A percentile compares a stretch with the other conserved stretches of the same genome.
Conservation (phyloP, 78 protist genomes). For the Isochrysis galbana region DNA sequence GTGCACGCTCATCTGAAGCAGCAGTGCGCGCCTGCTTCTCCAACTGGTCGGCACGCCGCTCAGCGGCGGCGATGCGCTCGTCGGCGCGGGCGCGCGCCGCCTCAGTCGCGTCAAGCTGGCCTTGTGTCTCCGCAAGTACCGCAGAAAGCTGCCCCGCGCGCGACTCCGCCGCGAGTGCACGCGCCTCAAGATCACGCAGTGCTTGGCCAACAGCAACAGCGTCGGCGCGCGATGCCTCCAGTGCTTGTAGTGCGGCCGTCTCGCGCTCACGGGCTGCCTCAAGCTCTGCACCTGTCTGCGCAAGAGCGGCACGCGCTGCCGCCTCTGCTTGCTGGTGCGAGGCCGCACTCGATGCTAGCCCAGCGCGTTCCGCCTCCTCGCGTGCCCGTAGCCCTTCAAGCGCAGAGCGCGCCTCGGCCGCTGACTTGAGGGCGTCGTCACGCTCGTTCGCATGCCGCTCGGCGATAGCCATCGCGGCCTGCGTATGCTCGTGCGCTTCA, state of each 20-base stretch:
- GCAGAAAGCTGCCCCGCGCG: no score
- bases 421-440: not conserved
- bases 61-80: no score
- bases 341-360: not conserved
- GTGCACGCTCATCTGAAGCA: no score
- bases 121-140: no score
- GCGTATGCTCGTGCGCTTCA: not conserved
- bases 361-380: not conserved
- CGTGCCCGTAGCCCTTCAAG: not conserved
- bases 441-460: not conserved
- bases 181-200: not conserved
- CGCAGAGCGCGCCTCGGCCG: not conserved
- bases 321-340: not conserved
- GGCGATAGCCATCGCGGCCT: not conserved
- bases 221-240: not conserved
- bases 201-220: not conserved
- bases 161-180: not conserved
- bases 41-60: no score
- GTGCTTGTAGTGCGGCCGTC: not conserved
- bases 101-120: no score
- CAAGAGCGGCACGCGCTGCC: not conserved
- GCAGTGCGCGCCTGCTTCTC: no score
- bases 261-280: not conserved
- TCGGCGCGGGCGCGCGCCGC: no score
- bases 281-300: not conserved